A percentile compares a stretch with the other conserved stretches of the same genome.
Conservation (phyloP, 495 filamentous ascomycete species). For the Aspergillus leporis region DNA sequence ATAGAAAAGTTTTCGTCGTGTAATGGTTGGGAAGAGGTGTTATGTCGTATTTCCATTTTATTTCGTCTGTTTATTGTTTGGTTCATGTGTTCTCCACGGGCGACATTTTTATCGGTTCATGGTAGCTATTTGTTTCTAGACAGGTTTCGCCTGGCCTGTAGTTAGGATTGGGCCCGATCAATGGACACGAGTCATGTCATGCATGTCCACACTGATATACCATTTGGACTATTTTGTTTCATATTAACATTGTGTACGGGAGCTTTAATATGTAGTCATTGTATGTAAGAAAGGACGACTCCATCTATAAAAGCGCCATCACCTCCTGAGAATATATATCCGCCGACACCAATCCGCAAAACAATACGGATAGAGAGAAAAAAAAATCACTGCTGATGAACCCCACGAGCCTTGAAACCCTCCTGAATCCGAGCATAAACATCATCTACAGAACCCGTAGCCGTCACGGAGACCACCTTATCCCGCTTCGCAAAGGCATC, state of each 20-base stretch:
- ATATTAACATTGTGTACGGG: background rate
- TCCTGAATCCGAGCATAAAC: constrained; percentile 72
- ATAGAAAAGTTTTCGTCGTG: constrained; percentile 26
- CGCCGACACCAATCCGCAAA: background rate
- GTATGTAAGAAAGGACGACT: background rate
- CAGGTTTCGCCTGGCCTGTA: constrained; percentile 14
- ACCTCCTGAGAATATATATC: background rate
- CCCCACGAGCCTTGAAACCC: constrained; percentile 48
- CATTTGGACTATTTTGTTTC: background rate
- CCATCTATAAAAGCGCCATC: background rate
- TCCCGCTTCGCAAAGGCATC: constrained; percentile 74
- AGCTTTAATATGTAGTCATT: background rate
- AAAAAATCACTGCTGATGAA: constrained; percentile 35
- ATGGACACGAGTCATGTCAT: constrained; percentile 44
- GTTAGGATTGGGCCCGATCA: constrained; percentile 22
- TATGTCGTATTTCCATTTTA: constrained; percentile 20
- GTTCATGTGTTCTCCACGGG: constrained; percentile 10
- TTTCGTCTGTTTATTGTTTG: constrained; percentile 8
- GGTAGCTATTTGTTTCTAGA: constrained; percentile 23
- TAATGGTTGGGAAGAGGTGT: constrained; percentile 30
- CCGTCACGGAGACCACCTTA: constrained; percentile 76
- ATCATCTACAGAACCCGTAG: constrained; percentile 64
- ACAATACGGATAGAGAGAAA: background rate
- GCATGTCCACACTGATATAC: constrained; percentile 2
- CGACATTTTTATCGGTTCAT: constrained; percentile 16